Conservation (phyloP, 768 basidiomycete species). For the Phaeolepiota aurea region DNA sequence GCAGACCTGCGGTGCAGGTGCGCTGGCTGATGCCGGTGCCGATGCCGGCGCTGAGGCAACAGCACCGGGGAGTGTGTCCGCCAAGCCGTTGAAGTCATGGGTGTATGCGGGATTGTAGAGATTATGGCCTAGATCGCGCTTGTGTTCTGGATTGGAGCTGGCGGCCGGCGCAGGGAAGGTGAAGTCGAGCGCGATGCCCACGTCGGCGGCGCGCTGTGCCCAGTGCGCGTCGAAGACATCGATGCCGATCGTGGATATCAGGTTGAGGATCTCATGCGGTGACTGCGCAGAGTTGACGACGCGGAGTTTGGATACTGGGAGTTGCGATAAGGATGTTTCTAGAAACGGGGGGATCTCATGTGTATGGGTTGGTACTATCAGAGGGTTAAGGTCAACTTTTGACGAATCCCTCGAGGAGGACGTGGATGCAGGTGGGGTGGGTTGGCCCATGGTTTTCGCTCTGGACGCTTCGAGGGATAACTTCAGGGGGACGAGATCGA, state of each 20-base stretch:
- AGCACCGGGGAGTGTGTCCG: constrained; percentile 28
- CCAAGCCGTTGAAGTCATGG: constrained; percentile 50
- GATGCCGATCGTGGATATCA: constrained; percentile 57
- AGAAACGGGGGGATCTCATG: constrained; percentile 32
- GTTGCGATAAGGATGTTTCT: constrained; percentile 45
- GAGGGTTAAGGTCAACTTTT: constrained; percentile 5
- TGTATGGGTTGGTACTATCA: constrained; percentile 5
- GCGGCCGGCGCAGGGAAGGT: constrained; percentile 43
- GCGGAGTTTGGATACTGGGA: constrained; percentile 54
- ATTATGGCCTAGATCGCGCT: constrained; percentile 63
- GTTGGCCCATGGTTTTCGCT: constrained; percentile 1
- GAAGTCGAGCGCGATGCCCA: constrained; percentile 77
- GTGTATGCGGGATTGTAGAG: constrained; percentile 54
- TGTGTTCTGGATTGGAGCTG: constrained; percentile 53
- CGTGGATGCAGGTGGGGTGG: background rate
- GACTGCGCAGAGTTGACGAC: constrained; percentile 45
- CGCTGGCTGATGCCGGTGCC: too few species aligned
- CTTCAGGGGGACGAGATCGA: constrained; percentile 53
- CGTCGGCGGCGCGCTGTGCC: constrained; percentile 57
- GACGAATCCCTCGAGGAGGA: background rate
- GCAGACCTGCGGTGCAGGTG: too few species aligned
- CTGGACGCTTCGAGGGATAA: constrained; percentile 17
- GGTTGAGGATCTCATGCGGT: constrained; percentile 69
- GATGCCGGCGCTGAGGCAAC: too few species aligned
- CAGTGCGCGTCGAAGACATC: constrained; percentile 74